A percentile compares a stretch with the other conserved stretches of the same genome.
Evolutionary conservation across 2,329 filamentous ascomycete genomes (phyloP).

Genomic region (Talaromyces sp.): DNA sequence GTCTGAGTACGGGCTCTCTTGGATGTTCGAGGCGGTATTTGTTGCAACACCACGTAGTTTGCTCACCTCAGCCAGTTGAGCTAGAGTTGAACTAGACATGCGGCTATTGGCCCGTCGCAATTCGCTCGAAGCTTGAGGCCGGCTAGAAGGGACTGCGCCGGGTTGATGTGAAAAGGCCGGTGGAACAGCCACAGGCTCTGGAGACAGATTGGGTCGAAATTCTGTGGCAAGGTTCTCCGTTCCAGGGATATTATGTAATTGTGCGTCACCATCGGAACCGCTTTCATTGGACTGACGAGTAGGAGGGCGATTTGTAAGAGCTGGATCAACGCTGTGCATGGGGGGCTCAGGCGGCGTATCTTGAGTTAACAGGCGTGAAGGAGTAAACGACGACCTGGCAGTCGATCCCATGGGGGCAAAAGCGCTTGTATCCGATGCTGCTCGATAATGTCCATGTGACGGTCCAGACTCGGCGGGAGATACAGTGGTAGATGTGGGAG

Average conservation of each 20-base stretch:
- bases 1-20: conserved; percentile 12
- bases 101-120: conserved; percentile 76
- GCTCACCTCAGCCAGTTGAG: conserved; percentile 71
- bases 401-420: conserved; percentile 19
- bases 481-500: conserved; percentile 8
- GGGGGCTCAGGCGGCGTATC: conserved; percentile 38
- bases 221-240: conserved; percentile 33
- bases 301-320: conserved; percentile 19
- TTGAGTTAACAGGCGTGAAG: conserved; percentile 21
- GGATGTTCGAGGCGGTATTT: conserved; percentile 1
- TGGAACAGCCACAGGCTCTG: conserved; percentile 71
- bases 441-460: conserved; percentile 28
- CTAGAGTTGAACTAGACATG: conserved; percentile 75
- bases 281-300: conserved; percentile 33
- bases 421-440: conserved; percentile 32
- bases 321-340: conserved; percentile 13
- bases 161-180: conserved; percentile 76
- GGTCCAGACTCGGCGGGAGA: conserved; percentile 8
- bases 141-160: conserved; percentile 63
- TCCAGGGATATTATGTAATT: conserved; percentile 22
- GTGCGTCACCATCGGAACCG: conserved; percentile 40
- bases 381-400: conserved; percentile 11
- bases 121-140: conserved; percentile 71
- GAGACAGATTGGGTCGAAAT: conserved; percentile 54
- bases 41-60: conserved; percentile 42